Evolutionary conservation across 164 flowering plant species (phyloP), one percentile per base, ranked within the genome.

Genomic region (Brasenia schreberi): DNA sequence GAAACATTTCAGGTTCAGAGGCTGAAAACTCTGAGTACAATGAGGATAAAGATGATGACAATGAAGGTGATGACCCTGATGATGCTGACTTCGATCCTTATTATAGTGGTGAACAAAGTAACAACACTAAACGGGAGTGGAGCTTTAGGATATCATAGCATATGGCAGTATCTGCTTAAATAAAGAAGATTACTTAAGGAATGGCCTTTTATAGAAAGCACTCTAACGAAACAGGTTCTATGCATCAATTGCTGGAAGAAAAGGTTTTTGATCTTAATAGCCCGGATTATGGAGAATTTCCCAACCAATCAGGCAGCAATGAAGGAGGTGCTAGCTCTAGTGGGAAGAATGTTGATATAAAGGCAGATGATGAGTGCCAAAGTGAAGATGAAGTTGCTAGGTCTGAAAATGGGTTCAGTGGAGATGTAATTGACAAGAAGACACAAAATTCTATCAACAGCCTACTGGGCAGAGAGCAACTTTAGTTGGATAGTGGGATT

Each of bases 41-140:
- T 19, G 80, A 77, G 59, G 78, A 75, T 43, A 79, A 82, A 33
- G 79, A 86, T 59, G 78, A 74, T 65, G 96, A 81, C 19, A 82
- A 81, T 66, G 16, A 60, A 90, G 99, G 78, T 79, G 99, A 95
- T 84, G 99, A 95, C 67, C 97, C 97, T 18, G 97, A 88, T 71
- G 99, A 94, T 84, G 97, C 78, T 60, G 99, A 94, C 71, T 94
- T 94, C 79, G 90, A 95, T 72, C 99, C 97, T 69, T 85, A 91
- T 68, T 78, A 72, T 76, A 87, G 82, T 62, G 85, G 71, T 43
- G 65, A 77, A 6, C 52, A 44, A 44, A 72, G 76, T 60, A 73
- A 73, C 52, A 75, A 63, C 27, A 53, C 78, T 23, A 0, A 23
- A 23, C 0, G 27, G 3, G 1, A 5, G 53, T 7, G 6, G 3